Evolutionary conservation across 768 basidiomycete genomes (phyloP).

Genomic region (Lactarius sanguifluus): DNA sequence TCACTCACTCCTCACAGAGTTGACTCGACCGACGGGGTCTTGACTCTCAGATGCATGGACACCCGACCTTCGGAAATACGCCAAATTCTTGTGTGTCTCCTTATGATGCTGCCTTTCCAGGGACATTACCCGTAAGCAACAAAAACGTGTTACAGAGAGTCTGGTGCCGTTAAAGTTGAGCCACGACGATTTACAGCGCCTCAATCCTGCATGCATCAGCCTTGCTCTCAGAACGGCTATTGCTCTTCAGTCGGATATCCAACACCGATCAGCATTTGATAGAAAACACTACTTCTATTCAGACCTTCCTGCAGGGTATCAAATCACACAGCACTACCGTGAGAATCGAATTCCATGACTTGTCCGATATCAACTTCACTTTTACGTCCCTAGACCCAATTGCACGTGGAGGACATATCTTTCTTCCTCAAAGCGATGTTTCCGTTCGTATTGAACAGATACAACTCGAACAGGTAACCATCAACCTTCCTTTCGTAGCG

Average conservation of each 20-base stretch:
- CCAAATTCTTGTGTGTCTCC: conserved; percentile 74
- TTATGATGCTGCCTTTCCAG: conserved; percentile 91
- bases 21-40: neutral
- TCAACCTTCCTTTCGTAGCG: conserved; percentile 5
- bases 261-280: conserved; percentile 79
- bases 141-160: conserved; percentile 5
- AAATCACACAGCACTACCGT: conserved; percentile 58
- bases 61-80: conserved; percentile 45
- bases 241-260: conserved; percentile 68
- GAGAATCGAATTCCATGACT: conserved; percentile 4
- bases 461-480: conserved; percentile 86
- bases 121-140: conserved; percentile 78
- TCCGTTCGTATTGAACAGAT: conserved; percentile 88
- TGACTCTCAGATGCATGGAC: conserved; percentile 41
- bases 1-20: conserved; percentile 12
- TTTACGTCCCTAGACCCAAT: conserved; percentile 65
- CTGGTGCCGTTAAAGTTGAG: neutral
- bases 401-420: conserved; percentile 64
- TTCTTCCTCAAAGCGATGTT: conserved; percentile 42
- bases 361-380: conserved; percentile 11
- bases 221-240: conserved; percentile 80
- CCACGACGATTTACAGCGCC: conserved; percentile 39
- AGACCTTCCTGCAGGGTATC: conserved; percentile 91
- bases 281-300: conserved; percentile 98
- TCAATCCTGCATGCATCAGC: conserved; percentile 71